These are phyloP conservation scores for Syzygium malaccense DNA, from an alignment of 441 rosid species.

Conservation along the genomic window DNA sequence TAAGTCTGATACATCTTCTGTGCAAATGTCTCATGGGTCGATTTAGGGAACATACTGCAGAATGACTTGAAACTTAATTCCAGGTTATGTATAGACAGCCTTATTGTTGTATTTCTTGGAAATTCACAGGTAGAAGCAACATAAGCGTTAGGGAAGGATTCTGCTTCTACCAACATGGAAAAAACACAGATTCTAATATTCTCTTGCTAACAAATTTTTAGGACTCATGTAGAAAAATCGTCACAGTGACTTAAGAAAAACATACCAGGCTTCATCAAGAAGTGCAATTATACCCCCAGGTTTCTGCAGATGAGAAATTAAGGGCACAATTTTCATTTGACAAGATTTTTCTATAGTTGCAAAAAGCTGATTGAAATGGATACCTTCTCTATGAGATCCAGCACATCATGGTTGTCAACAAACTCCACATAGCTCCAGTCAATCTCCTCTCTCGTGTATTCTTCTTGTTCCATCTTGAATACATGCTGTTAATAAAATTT, in stretches of 20 bases:
- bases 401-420: slow-evolving; percentile 67
- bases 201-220: background rate
- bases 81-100: background rate
- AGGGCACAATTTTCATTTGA: background rate
- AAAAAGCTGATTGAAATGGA: background rate
- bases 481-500: slow-evolving; percentile 34
- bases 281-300: slow-evolving; percentile 73
- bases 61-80: background rate
- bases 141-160: background rate
- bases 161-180: background rate
- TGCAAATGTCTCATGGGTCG: slow-evolving; percentile 73
- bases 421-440: slow-evolving; percentile 73
- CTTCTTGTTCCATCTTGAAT: slow-evolving; percentile 56
- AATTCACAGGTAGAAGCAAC: background rate
- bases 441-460: slow-evolving; percentile 48
- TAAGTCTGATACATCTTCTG: slow-evolving; percentile 72
- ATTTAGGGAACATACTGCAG: slow-evolving; percentile 74
- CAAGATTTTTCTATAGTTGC: background rate
- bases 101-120: background rate
- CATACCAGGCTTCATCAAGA: slow-evolving; percentile 78
- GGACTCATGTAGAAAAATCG: background rate
- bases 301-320: slow-evolving; percentile 36
- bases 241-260: background rate
- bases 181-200: background rate
- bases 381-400: slow-evolving; percentile 65